phyloP scores from a whole-genome alignment of 2,329 filamentous ascomycete species.

The Talaromyces verruculosus region DNA sequence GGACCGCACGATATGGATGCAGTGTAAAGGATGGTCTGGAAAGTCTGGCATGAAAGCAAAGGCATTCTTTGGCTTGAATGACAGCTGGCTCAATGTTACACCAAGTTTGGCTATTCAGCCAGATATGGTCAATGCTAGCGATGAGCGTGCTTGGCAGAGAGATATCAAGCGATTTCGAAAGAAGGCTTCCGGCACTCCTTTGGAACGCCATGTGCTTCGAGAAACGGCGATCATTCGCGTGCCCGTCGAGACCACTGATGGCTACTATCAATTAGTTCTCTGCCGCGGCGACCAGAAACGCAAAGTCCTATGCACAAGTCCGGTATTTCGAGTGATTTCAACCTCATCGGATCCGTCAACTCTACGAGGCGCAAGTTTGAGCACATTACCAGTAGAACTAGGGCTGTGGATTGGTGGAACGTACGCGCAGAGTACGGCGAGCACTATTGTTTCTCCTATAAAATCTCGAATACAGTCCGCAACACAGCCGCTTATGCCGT shows the following conservation, averaged over 20 bases:
- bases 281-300: constrained; percentile 55
- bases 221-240: constrained; percentile 67
- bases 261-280: constrained; percentile 67
- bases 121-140: constrained; percentile 53
- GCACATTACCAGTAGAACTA: constrained; percentile 65
- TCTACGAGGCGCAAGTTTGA: constrained; percentile 63
- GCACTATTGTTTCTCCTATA: constrained; percentile 29
- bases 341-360: constrained; percentile 62
- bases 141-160: constrained; percentile 67
- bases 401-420: constrained; percentile 50
- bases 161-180: constrained; percentile 65
- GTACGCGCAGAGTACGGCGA: constrained; percentile 41
- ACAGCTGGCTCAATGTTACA: constrained; percentile 68
- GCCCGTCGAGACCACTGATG: constrained; percentile 62
- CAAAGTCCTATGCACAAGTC: constrained; percentile 63
- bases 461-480: constrained; percentile 29
- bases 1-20: constrained; percentile 64
- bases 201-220: constrained; percentile 54
- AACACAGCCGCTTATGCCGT: constrained; percentile 32
- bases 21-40: constrained; percentile 67
- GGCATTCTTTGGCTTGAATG: constrained; percentile 59
- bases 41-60: constrained; percentile 68
- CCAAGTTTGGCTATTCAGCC: constrained; percentile 52
- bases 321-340: constrained; percentile 68
- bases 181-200: constrained; percentile 49